phyloP scores from a whole-genome alignment of 2,329 filamentous ascomycete genomes.

The Diaporthe velutina region DNA sequence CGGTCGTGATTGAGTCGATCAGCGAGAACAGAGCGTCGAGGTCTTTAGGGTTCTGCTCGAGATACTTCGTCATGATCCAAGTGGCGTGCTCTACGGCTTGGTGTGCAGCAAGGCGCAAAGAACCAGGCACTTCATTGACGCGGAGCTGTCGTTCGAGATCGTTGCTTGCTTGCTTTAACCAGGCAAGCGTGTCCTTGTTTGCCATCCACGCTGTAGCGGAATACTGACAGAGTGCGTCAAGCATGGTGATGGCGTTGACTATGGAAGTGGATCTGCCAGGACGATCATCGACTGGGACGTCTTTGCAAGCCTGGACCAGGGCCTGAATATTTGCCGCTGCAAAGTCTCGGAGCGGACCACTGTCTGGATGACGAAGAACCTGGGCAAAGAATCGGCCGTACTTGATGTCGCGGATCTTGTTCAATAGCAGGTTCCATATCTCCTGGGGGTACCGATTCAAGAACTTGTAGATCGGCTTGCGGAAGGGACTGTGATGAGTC shows the following conservation, averaged over 20 bases:
- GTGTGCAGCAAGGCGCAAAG: constrained; percentile 85
- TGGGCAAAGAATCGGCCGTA: constrained; percentile 95
- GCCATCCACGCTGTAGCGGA: constrained; percentile 79
- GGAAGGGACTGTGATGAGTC: constrained; percentile 92
- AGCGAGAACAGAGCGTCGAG: constrained; percentile 87
- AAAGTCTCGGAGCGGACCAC: constrained; percentile 79
- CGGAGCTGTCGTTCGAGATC: constrained; percentile 83
- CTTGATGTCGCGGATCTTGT: constrained; percentile 83
- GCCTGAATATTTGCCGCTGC: constrained; percentile 80
- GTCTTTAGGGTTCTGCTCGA: constrained; percentile 80
- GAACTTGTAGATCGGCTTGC: constrained; percentile 90
- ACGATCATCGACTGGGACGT: constrained; percentile 73
- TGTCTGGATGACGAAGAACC: constrained; percentile 81
- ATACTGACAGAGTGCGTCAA: constrained; percentile 81
- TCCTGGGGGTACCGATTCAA: constrained; percentile 94
- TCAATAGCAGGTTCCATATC: constrained; percentile 84
- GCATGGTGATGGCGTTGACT: constrained; percentile 89
- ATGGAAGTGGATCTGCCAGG: constrained; percentile 78
- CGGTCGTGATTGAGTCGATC: constrained; percentile 85
- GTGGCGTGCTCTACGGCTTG: constrained; percentile 92
- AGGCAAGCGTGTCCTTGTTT: constrained; percentile 70
- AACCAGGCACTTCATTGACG: constrained; percentile 75
- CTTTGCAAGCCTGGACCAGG: constrained; percentile 76
- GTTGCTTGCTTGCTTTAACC: constrained; percentile 77
- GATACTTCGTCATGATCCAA: constrained; percentile 83